phyloP scores from a whole-genome alignment of 176 grass and related monocot genomes.

The Ensete glaucum region DNA sequence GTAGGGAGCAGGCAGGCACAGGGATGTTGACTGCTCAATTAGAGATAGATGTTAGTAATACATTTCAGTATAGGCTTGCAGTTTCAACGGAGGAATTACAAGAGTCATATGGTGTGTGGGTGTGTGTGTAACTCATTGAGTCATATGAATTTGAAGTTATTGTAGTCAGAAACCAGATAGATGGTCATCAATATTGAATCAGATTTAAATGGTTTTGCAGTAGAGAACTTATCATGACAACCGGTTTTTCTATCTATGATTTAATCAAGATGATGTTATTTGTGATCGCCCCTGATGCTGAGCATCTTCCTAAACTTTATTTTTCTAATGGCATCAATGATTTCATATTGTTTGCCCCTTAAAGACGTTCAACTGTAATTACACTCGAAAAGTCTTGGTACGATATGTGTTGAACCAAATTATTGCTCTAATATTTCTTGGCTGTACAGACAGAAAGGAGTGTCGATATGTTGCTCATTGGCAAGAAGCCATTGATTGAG shows the following conservation, averaged over 20 bases:
- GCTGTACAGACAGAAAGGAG: constrained; percentile 83
- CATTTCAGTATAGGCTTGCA: no score
- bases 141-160: no score
- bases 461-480: constrained; percentile 80
- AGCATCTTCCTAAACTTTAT: not conserved
- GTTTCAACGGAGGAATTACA: no score
- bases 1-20: no score
- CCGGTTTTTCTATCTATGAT: not conserved
- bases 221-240: not conserved
- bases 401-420: not conserved
- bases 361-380: not conserved
- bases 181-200: no score
- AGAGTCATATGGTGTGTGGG: no score
- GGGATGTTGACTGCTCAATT: no score
- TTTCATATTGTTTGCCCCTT: not conserved
- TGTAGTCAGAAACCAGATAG: no score
- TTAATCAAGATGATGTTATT: not conserved
- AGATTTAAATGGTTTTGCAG: no score
- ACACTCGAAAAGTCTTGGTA: not conserved
- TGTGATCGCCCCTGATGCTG: not conserved
- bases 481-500: constrained; percentile 89
- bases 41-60: no score
- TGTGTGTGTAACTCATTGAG: no score
- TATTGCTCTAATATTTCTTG: constrained; percentile 4
- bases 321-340: not conserved